Conservation (phyloP, 78 protist species). For the Diacronema lutheri region DNA sequence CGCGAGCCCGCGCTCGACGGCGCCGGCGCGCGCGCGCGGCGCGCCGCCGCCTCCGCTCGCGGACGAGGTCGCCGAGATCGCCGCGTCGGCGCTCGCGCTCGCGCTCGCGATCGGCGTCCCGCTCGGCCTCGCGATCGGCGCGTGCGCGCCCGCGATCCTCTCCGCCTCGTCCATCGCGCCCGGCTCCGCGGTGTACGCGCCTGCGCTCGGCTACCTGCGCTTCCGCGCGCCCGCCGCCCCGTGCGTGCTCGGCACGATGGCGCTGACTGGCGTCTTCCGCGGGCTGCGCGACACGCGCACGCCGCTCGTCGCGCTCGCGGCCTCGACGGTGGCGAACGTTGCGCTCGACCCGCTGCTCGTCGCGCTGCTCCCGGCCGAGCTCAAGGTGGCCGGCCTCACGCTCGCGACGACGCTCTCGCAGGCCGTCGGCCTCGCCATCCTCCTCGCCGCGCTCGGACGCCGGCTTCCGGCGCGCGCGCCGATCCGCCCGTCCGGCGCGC, state of each 20-base stretch:
- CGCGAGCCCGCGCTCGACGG: too few relatives aligned
- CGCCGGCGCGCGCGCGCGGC: too few relatives aligned
- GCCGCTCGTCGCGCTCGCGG: background rate
- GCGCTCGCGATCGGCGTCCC: background rate
- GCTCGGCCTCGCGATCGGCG: background rate
- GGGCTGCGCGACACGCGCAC: constrained; percentile 14
- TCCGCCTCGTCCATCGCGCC: background rate
- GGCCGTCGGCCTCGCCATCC: background rate
- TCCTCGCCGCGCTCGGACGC: background rate
- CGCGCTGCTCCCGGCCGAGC: too few relatives aligned
- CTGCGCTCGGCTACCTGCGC: background rate
- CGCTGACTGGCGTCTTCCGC: background rate
- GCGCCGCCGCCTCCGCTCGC: background rate
- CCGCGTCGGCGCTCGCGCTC: background rate
- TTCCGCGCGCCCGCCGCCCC: background rate
- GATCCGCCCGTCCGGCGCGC: too few relatives aligned
- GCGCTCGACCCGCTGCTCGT: background rate
- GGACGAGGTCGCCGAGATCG: background rate
- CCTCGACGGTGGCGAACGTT: background rate
- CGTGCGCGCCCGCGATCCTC: background rate
- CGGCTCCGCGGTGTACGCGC: background rate
- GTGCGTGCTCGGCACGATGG: background rate
- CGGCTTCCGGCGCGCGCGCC: background rate
- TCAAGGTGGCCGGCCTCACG: too few relatives aligned
- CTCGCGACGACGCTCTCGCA: background rate